phyloP scores from a whole-genome alignment of 768 basidiomycete species.

The Boletus pseudopeckii region DNA sequence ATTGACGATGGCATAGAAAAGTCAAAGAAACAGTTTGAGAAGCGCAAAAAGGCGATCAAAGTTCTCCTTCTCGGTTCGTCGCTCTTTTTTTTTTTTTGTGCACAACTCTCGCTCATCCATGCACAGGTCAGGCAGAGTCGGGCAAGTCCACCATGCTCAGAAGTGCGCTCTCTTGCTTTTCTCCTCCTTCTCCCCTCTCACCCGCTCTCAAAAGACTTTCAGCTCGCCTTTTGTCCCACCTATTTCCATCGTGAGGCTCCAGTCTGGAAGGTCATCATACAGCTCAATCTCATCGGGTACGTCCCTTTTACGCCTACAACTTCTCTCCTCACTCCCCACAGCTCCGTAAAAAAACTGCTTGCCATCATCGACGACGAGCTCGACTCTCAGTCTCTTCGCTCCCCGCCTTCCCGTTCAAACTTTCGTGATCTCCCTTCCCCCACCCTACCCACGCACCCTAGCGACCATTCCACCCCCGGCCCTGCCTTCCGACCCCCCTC shows the following conservation, averaged over 20 bases:
- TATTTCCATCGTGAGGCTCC: constrained; percentile 55
- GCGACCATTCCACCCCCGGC: no score
- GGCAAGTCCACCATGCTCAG: constrained; percentile 32
- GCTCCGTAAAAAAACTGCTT: constrained; percentile 57
- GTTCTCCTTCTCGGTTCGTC: constrained; percentile 30
- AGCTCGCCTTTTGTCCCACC: constrained; percentile 59
- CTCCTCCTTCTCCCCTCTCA: not conserved
- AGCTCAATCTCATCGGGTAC: constrained; percentile 67
- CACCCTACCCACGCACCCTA: not conserved
- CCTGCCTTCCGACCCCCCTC: no score
- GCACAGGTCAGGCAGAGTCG: constrained; percentile 24
- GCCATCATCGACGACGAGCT: constrained; percentile 47
- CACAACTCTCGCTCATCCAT: no score
- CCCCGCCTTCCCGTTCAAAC: constrained; percentile 1
- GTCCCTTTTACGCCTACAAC: not conserved
- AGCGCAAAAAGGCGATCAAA: constrained; percentile 29
- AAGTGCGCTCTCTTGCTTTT: constrained; percentile 8
- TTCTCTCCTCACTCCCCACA: constrained; percentile 21
- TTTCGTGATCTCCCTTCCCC: constrained; percentile 13
- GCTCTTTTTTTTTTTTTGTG: no score
- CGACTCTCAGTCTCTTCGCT: constrained; percentile 28
- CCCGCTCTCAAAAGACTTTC: constrained; percentile 48
- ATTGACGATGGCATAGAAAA: constrained; percentile 31
- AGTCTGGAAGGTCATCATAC: constrained; percentile 62
- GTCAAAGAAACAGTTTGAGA: constrained; percentile 18